These are phyloP conservation scores for Leccinum angustisporum DNA, from an alignment of 1,284 basidiomycete species.

Conservation along the genomic window DNA sequence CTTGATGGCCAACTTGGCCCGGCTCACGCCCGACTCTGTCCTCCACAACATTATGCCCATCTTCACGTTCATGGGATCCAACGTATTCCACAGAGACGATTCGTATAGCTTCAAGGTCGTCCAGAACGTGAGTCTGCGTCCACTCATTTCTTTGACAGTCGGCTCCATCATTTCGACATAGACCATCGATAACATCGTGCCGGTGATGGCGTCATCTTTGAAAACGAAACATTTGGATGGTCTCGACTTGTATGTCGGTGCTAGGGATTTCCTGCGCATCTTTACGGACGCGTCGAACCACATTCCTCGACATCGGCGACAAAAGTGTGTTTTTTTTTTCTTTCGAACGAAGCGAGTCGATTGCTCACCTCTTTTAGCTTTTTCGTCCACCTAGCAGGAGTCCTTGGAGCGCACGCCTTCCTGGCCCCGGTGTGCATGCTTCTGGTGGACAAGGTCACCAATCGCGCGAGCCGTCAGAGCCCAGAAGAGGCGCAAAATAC, in stretches of 20 bases:
- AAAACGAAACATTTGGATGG: slow-evolving; percentile 52
- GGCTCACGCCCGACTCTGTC: slow-evolving; percentile 86
- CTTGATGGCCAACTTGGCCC: slow-evolving; percentile 84
- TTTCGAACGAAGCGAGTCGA: slow-evolving; percentile 1
- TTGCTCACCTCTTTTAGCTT: slow-evolving; percentile 53
- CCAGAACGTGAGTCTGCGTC: slow-evolving; percentile 63
- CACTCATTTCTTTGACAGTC: background rate
- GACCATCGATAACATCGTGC: slow-evolving; percentile 93
- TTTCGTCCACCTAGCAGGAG: slow-evolving; percentile 88
- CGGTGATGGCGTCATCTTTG: slow-evolving; percentile 84
- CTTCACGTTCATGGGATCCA: slow-evolving; percentile 98
- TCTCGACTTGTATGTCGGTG: slow-evolving; percentile 63
- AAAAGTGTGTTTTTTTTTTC: slow-evolving; percentile 50
- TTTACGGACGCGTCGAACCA: slow-evolving; percentile 89
- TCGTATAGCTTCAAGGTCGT: slow-evolving; percentile 94
- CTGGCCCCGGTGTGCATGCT: slow-evolving; percentile 85
- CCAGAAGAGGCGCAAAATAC: slow-evolving; percentile 58
- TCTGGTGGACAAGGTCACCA: slow-evolving; percentile 77
- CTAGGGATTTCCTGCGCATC: slow-evolving; percentile 77
- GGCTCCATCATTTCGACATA: slow-evolving; percentile 32
- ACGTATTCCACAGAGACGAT: slow-evolving; percentile 95
- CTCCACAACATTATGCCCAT: slow-evolving; percentile 97
- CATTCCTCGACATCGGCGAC: slow-evolving; percentile 84
- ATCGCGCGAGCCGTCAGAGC: slow-evolving; percentile 68
- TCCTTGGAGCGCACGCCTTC: slow-evolving; percentile 82